Base-by-base conservation (phyloP, 257 asterid species). In the Fraxinus anomala region DNA sequence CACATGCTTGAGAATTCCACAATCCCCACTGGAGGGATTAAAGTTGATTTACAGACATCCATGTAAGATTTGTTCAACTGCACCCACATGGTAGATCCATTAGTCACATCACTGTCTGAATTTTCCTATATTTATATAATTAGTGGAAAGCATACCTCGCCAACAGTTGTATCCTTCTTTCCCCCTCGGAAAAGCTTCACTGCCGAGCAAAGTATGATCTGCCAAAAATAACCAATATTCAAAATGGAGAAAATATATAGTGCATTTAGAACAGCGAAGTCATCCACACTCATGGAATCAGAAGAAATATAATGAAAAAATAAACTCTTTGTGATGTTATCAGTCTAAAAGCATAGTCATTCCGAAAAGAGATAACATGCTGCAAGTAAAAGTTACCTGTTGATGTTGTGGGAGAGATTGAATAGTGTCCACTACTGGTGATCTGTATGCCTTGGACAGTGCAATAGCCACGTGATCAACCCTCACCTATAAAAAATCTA, bases 351-450 rank as follows among this genome's bases (percentile, higher is more conserved):
- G 21, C 23, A 54, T n/a, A 54, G 68, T 73, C 68, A n/a, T 77
- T 31, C 49, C 23, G 56, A 44, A 7, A 44, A 69, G 33, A 40
- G 59, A 34, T 31, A 49, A 33, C 33, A 39, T 61, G 59, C 37
- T 78, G 39, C 24, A n/a, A 17, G 44, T 14, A 68, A 40, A 74
- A 67, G 23, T 37, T 82, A 96, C 99, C 97, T 96, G 99, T 83
- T 96, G 99, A 92, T 93, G 98, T 85, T 91, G 99, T 31, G 99
- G 99, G 80, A 96, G 96, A 71, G 97, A 87, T 73, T 88, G 92
- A 85, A 96, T 89, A 6, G 92, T 93, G 82, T 92, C 97, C 21
- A 93, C 92, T 28, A 89, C 88, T 16, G 98, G 96, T 3, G 98
- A 92, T 84, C 82, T 89, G 74, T 83, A 92, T 17, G 96, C 91